Evolutionary conservation across 2,329 filamentous ascomycete species (phyloP).

Genomic region (Hypocrella siamensis): DNA sequence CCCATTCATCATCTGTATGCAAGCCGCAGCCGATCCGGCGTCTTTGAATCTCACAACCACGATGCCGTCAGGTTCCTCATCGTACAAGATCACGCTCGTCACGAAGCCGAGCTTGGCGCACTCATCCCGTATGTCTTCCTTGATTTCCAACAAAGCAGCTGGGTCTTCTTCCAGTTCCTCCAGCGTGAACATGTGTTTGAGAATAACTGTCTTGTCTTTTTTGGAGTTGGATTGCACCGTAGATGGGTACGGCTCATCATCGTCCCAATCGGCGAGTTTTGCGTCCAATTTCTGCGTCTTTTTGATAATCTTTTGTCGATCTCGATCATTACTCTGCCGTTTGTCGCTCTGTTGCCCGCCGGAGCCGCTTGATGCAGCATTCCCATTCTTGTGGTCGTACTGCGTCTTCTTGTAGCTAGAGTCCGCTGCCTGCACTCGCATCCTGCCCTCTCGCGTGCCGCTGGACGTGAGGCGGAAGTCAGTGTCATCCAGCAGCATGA

Average conservation of each 20-base stretch:
- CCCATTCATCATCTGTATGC: conserved; percentile 62
- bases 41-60: conserved; percentile 72
- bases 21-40: conserved; percentile 53
- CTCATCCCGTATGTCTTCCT: conserved; percentile 84
- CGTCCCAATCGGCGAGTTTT: conserved; percentile 88
- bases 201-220: conserved; percentile 69
- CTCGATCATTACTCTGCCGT: conserved; percentile 40
- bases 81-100: conserved; percentile 82
- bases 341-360: conserved; percentile 19
- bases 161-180: conserved; percentile 74
- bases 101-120: conserved; percentile 75
- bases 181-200: conserved; percentile 88
- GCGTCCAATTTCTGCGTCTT: conserved; percentile 85
- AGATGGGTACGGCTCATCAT: conserved; percentile 53
- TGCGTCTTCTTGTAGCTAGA: conserved; percentile 81
- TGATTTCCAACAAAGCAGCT: conserved; percentile 73
- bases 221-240: conserved; percentile 27
- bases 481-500: conserved; percentile 66
- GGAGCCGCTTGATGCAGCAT: conserved; percentile 7
- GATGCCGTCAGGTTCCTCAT: conserved; percentile 71
- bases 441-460: conserved; percentile 43
- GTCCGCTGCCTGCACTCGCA: conserved; percentile 74
- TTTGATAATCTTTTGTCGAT: conserved; percentile 80
- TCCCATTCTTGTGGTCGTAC: conserved; percentile 32
- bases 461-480: conserved; percentile 53